Base-by-base conservation (phyloP, 2,329 filamentous ascomycete species). In the Cryphonectria naterciae region DNA sequence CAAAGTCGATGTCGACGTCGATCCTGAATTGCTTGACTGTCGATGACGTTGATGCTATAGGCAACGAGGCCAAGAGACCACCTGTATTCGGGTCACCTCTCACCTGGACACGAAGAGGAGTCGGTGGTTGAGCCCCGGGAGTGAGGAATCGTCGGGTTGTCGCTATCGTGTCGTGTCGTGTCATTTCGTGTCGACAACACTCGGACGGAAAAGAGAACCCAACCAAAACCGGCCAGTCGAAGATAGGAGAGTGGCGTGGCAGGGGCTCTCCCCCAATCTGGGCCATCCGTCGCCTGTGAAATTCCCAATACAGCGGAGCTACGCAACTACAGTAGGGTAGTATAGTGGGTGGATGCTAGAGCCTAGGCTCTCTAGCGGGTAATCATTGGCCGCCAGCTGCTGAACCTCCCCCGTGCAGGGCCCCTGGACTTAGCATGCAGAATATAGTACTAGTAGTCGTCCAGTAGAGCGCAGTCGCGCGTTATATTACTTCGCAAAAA, bases 221-320 rank as follows among this genome's bases (percentile, higher is more conserved):
- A 49, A 11, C 46, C 19, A 49, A 49, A 22, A 19, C 46, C 54
- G 19, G 13, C 54, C 25, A 32, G 54, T 35, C 28, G 54, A 58
- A 58, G 54, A 58, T 58, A 58, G 54, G 54, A 58, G 52, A 56
- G 22, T 52, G 49, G 52, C 52, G n/a, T 56, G 52, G 52, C 52
- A 56, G 25, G 52, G 52, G 19, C 19, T 49, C 46, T 28, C 49
- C 8, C 49, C n/a, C 46, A n/a, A 17, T 28, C 52, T 56, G 52
- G 52, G 52, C n/a, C 25, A 7, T 4, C n/a, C 10, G 25, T 56
- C n/a, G 52, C 52, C n/a, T 56, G 52, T 56, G 11, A 28, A 28
- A 25, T 56, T 49, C 46, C n/a, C 46, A 49, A 49, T 11, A 49
- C 46, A 49, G 46, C 46, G 22, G 46, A 49, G 46, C 46, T 49